Evolutionary conservation across 176 grass and related monocot genomes (phyloP), one percentile per base, ranked within the genome.

Genomic region (Oryza meridionalis): DNA sequence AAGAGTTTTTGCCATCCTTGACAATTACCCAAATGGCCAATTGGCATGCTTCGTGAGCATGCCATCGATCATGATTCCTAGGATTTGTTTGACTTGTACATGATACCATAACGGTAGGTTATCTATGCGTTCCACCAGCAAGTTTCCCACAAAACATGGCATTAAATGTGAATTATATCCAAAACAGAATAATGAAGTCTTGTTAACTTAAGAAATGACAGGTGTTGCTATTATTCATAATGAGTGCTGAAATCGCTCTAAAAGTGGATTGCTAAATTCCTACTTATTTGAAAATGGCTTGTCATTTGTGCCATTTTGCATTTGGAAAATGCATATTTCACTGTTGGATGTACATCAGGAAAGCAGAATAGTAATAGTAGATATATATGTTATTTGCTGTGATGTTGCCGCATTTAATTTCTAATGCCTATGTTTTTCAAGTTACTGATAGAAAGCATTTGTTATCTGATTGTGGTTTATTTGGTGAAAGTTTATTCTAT

Each of bases 401-500:
- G 17, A 35, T 59, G 27, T 10, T 80, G 70, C 62, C 12, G 21
- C 4, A 38, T 74, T 70, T 74, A 45, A 16, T 87, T 76, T 75
- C 6, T 5, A 68, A 26, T 10, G 33, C 6, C n/a, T 72, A 68
- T 79, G 24, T 45, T 73, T 86, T 44, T 53, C 67, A 64, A 66
- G 79, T 83, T 55, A 55, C 6, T 73, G 69, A 35, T 59, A 77
- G 53, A n/a, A 76, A 49, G 42, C 77, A 72, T 72, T 58, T 59
- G 21, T 66, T 82, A 35, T 49, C 2, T 21, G 26, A 17, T 62
- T 76, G 61, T 14, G 25, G 25, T 50, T 84, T 75, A 58, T 78
- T 27, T 75, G 49, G 46, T 69, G 26, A 75, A 45, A 65, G 69
- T 69, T 69, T 80, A 69, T 88, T 75, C 15, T 69, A 40, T 75